phyloP scores from a whole-genome alignment of 805 yeast genomes.

The Lipomyces sp. region DNA sequence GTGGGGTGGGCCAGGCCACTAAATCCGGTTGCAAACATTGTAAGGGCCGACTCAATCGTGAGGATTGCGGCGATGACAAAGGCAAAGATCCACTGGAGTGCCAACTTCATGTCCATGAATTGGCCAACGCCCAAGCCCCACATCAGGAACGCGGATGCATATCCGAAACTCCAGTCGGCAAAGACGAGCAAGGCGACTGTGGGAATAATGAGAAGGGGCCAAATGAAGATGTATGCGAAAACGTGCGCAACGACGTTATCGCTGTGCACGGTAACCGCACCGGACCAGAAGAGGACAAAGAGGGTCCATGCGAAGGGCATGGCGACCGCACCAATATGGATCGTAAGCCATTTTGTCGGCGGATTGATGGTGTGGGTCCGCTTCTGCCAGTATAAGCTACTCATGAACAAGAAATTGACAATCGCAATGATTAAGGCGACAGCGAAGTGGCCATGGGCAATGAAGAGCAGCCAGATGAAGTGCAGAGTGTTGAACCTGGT shows the following conservation, averaged over 20 bases:
- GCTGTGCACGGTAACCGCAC: slow-evolving; percentile 73
- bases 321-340: slow-evolving; percentile 71
- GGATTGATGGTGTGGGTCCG: slow-evolving; percentile 63
- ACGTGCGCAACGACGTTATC: slow-evolving; percentile 63
- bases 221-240: slow-evolving; percentile 72
- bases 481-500: slow-evolving; percentile 58
- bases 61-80: slow-evolving; percentile 65
- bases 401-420: slow-evolving; percentile 64
- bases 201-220: slow-evolving; percentile 78
- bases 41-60: slow-evolving; percentile 56
- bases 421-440: slow-evolving; percentile 62
- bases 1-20: slow-evolving; percentile 5
- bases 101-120: slow-evolving; percentile 67
- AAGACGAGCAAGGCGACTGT: slow-evolving; percentile 58
- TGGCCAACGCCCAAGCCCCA: slow-evolving; percentile 76
- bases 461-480: slow-evolving; percentile 67
- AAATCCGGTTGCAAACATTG: slow-evolving; percentile 41
- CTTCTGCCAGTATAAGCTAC: slow-evolving; percentile 55
- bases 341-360: slow-evolving; percentile 54
- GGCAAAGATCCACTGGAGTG: slow-evolving; percentile 87
- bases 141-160: slow-evolving; percentile 60
- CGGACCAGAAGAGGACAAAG: slow-evolving; percentile 81
- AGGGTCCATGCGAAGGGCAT: slow-evolving; percentile 76
- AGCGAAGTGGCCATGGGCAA: slow-evolving; percentile 63
- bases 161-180: slow-evolving; percentile 74